Base-by-base conservation (phyloP, 148 eudicot species). In the Amaranthus palmeri region DNA sequence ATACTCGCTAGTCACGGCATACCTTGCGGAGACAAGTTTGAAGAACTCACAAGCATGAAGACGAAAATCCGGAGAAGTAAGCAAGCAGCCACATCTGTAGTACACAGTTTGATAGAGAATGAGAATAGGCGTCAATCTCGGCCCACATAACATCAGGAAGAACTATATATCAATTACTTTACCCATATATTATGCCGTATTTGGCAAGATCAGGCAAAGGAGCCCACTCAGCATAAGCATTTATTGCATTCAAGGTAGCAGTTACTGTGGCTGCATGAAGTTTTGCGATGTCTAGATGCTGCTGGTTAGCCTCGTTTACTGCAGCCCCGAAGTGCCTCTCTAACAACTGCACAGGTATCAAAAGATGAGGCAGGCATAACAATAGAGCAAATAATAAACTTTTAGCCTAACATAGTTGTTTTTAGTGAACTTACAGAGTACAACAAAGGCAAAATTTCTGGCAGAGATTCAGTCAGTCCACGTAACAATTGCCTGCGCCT, bases 221-320 rank as follows among this genome's bases (percentile, higher is more conserved):
- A 73, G 93, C 99, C 99, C 99, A 96, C 70, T 96, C 99, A 47
- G 92, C 97, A 87, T 92, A 96, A 53, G 99, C 97, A 82, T 88
- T 96, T 73, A 96, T 53, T 72, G 99, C 97, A 86, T 96, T 92
- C 68, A 90, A 74, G 65, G 90, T 77, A 73, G 99, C 96, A 14
- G 85, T 88, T 74, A 96, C 96, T 61, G 97, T 61, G 25, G 96
- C 90, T 74, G 90, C 99, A 79, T 96, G 99, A 81, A 78, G 99
- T 81, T 92, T 96, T 70, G 99, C 99, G 67, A 88, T 70, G 51
- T 85, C 97, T 51, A 92, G 78, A 69, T 90, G 92, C 67, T 90
- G 93, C 60, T 78, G 79, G 40, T 87, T 83, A 71, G 93, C 99
- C 85, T 96, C 99, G 77, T 71, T 81, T 45, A 96, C 52, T 46